Conservation (phyloP, 2,329 filamentous ascomycete species). For the Epichloe gansuensis region DNA sequence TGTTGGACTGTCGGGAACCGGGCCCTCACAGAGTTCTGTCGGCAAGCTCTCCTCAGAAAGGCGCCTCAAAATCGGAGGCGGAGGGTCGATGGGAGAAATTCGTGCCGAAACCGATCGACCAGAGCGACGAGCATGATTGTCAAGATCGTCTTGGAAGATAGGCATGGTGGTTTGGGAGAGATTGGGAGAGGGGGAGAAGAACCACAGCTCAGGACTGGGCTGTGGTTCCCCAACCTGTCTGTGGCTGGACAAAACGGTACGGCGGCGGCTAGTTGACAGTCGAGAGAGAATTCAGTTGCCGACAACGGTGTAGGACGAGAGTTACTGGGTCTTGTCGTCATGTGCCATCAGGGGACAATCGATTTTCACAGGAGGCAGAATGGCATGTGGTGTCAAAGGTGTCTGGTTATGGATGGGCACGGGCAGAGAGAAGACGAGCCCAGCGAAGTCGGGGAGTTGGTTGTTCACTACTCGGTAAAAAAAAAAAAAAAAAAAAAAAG, state of each 20-base stretch:
- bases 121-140: slow-evolving; percentile 17
- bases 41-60: slow-evolving; percentile 49
- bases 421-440: background rate
- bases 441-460: background rate
- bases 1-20: slow-evolving; percentile 31
- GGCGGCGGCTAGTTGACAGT: background rate
- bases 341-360: background rate
- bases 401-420: background rate
- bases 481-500: too few relatives aligned
- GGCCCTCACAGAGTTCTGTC: slow-evolving; percentile 50
- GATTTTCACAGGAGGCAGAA: background rate
- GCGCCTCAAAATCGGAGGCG: slow-evolving; percentile 14
- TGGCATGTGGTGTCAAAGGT: background rate
- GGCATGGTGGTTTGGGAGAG: slow-evolving; percentile 32
- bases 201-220: slow-evolving; percentile 20
- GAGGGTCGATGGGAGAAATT: slow-evolving; percentile 9
- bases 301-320: background rate
- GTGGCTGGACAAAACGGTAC: slow-evolving; percentile 7
- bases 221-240: slow-evolving; percentile 10
- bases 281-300: background rate
- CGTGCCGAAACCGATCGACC: slow-evolving; percentile 13
- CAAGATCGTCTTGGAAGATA: slow-evolving; percentile 43
- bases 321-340: background rate
- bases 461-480: background rate
- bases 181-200: slow-evolving; percentile 13